Evolutionary conservation across 495 filamentous ascomycete genomes (phyloP).

Genomic region (Xylaria grammica): DNA sequence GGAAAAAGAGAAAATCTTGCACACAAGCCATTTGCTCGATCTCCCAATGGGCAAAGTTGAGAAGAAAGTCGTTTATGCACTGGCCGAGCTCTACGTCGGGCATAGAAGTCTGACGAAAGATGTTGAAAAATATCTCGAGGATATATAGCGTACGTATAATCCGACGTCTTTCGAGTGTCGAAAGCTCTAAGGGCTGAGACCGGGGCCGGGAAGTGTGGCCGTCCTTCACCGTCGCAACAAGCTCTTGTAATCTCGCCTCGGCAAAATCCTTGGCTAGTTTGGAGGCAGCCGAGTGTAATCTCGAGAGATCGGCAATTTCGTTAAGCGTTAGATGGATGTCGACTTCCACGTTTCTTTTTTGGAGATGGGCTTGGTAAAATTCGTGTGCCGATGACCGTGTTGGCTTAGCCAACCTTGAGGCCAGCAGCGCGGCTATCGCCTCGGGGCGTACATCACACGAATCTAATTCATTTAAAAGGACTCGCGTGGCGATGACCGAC

Average conservation of each 20-base stretch:
- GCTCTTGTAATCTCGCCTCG: neutral
- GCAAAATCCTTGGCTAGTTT: slow-evolving; percentile 1
- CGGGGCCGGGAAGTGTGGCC: slow-evolving; percentile 1
- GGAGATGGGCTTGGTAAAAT: slow-evolving; percentile 14
- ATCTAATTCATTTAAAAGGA: neutral
- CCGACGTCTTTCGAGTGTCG: slow-evolving; percentile 9
- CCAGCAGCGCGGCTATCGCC: neutral
- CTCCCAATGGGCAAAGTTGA: slow-evolving; percentile 12
- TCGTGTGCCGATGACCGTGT: slow-evolving; percentile 6
- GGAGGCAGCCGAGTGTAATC: neutral
- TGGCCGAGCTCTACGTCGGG: neutral
- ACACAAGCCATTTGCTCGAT: slow-evolving; percentile 9
- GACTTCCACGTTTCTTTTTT: slow-evolving; percentile 3
- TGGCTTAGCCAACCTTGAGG: slow-evolving; percentile 4
- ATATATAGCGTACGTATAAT: slow-evolving; percentile 11
- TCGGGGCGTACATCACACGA: slow-evolving; percentile 1
- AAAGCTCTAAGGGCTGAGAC: slow-evolving; percentile 3
- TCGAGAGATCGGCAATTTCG: neutral
- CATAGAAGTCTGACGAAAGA: slow-evolving; percentile 9
- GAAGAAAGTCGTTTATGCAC: slow-evolving; percentile 8
- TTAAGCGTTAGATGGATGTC: neutral
- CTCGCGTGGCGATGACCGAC: neutral
- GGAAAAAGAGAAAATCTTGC: slow-evolving; percentile 7
- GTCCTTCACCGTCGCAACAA: neutral
- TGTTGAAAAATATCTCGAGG: slow-evolving; percentile 6